These are phyloP conservation scores for Diaporthe nobilis DNA, from an alignment of 2,329 filamentous ascomycete species.

Conservation along the genomic window DNA sequence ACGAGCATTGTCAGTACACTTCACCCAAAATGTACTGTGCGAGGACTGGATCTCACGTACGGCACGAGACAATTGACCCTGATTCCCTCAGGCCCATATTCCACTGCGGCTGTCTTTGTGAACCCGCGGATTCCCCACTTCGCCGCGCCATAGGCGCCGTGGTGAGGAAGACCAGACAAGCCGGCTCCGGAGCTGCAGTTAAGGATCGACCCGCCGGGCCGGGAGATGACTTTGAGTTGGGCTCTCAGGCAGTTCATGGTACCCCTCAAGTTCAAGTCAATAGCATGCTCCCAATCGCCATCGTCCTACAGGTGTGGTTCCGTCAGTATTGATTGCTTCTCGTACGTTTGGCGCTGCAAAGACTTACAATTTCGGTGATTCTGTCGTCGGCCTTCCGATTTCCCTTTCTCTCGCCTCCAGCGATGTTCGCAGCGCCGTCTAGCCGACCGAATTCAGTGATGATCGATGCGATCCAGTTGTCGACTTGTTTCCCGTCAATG, in stretches of 20 bases:
- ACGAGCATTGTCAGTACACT: neutral
- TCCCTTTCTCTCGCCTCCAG: neutral
- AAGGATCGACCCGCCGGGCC: constrained; percentile 12
- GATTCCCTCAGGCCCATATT: constrained; percentile 1
- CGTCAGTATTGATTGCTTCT: neutral
- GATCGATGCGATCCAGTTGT: neutral
- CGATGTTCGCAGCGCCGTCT: neutral
- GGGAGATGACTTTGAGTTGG: neutral
- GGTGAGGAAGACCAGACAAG: neutral
- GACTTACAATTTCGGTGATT: neutral
- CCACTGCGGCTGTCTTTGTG: neutral
- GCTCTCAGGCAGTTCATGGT: constrained; percentile 17
- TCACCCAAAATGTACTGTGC: neutral
- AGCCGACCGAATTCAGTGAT: neutral
- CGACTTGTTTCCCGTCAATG: neutral
- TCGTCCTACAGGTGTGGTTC: neutral
- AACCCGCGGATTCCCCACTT: constrained; percentile 11
- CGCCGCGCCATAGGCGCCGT: neutral
- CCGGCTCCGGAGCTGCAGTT: neutral
- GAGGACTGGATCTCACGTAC: neutral
- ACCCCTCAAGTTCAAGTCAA: neutral
- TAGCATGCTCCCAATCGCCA: neutral
- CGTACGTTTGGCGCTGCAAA: neutral
- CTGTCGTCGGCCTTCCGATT: neutral
- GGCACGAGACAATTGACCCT: neutral